Evolutionary conservation across 805 yeast genomes (phyloP).

Genomic region (Yarrowia deformans): DNA sequence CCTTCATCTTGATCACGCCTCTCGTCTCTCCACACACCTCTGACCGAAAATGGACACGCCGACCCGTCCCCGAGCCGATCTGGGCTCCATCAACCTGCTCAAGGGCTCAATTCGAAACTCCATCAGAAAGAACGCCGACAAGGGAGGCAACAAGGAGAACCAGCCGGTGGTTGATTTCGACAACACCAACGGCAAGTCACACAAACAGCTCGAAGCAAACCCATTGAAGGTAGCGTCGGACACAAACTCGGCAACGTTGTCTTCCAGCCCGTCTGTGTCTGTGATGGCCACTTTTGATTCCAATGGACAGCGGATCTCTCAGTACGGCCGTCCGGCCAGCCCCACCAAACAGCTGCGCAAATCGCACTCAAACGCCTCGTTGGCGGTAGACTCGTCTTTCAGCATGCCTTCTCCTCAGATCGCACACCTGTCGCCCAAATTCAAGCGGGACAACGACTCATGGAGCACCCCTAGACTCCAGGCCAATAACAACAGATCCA

Average conservation of each 20-base stretch:
- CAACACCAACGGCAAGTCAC: no score
- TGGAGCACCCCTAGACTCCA: not conserved
- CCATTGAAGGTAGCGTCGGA: not conserved
- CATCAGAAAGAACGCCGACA: conserved; percentile 9
- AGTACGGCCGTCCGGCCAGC: not conserved
- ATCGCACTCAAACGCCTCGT: not conserved
- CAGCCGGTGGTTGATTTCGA: not conserved
- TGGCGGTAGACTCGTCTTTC: not conserved
- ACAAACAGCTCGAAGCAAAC: not conserved
- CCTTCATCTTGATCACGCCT: not conserved
- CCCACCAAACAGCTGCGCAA: conserved; percentile 19
- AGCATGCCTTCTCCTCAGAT: conserved; percentile 31
- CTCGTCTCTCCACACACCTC: not conserved
- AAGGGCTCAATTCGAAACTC: conserved; percentile 58
- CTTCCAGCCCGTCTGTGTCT: not conserved
- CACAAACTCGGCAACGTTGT: not conserved
- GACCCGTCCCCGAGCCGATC: conserved; percentile 65
- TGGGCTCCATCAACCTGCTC: conserved; percentile 76
- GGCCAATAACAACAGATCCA: not conserved
- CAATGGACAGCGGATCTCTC: conserved; percentile 9
- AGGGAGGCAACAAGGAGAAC: conserved; percentile 23
- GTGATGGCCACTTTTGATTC: conserved; percentile 28
- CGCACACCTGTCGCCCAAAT: conserved; percentile 32
- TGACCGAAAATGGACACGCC: conserved; percentile 27
- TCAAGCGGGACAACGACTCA: conserved; percentile 1